Base-by-base conservation (phyloP, 768 basidiomycete genomes). In the Mycena alexandri region DNA sequence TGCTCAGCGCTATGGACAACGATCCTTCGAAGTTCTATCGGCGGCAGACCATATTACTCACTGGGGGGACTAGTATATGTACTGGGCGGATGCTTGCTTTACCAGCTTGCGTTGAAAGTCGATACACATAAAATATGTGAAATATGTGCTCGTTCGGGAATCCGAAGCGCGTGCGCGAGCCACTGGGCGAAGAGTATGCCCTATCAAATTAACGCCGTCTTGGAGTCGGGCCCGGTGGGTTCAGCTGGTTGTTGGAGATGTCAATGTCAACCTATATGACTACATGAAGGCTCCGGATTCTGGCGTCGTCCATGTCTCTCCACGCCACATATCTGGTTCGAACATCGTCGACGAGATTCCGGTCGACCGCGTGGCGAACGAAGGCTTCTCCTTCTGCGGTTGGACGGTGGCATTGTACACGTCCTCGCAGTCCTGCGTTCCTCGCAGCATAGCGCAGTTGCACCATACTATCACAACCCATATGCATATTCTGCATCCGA, bases 301-400 rank as follows among this genome's bases (percentile, higher is more conserved):
- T 9, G 51, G 53, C 42, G 51, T 65, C 51, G 12, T 54, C 9
- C 47, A 54, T n/a, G 52, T 63, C 8, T 42, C 51, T 11, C 50
- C 57, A 10, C 14, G 13, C 17, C n/a, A 65, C 22, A 0, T 10
- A 2, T 29, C 52, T n/a, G 64, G 64, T 8, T 50, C 64, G 10
- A 59, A 58, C 42, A 53, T 65, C 43, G 11, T 65, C 0, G 64
- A 65, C 51, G 64, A 65, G 44, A 65, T 65, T n/a, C 64, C 64
- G 8, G 63, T 65, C 4, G 63, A 65, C 46, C 22, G 55, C 6
- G 53, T 41, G 1, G 62, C 62, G 34, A 63, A 63, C 25, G n/a
- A n/a, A n/a, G n/a, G n/a, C n/a, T 55, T 2, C 14, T 63, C 9
- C 62, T 63, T 9, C 62, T 63, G 19, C 62, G 55, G 25, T 2